Evolutionary conservation across 2,329 filamentous ascomycete species (phyloP).

Genomic region (Basipetospora chlamydospora): DNA sequence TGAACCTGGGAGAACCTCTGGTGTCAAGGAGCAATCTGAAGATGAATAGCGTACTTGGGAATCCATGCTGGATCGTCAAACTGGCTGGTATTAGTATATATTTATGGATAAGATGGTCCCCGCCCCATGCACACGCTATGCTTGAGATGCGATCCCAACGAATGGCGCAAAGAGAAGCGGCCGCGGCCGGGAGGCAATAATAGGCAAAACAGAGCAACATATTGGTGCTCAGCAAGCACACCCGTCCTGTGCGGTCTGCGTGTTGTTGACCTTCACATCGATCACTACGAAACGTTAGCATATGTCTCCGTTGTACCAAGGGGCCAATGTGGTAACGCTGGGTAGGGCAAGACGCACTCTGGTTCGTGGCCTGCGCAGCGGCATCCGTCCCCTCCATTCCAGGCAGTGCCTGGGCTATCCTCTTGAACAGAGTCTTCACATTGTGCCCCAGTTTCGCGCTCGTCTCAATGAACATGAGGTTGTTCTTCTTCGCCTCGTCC

Average conservation of each 20-base stretch:
- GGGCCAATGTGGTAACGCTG: too few relatives aligned
- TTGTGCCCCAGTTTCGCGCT: conserved; percentile 97
- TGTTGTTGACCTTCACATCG: conserved; percentile 73
- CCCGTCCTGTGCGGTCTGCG: conserved; percentile 55
- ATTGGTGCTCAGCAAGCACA: conserved; percentile 47
- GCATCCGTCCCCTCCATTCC: conserved; percentile 91
- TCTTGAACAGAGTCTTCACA: conserved; percentile 92
- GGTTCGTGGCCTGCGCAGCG: conserved; percentile 54
- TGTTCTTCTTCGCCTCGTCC: conserved; percentile 95
- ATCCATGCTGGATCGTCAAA: too few relatives aligned
- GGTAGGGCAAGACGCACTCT: conserved; percentile 48
- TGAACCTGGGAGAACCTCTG: too few relatives aligned
- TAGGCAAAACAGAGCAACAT: not conserved
- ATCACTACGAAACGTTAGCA: conserved; percentile 50
- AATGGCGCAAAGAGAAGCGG: too few relatives aligned
- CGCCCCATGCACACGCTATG: conserved; percentile 7
- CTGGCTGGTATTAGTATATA: conserved; percentile 7
- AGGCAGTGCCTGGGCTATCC: conserved; percentile 93
- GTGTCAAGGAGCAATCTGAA: too few relatives aligned
- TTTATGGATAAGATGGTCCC: conserved; percentile 7
- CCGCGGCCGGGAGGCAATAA: too few relatives aligned
- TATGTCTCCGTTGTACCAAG: too few relatives aligned
- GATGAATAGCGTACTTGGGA: too few relatives aligned
- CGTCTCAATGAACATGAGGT: conserved; percentile 97
- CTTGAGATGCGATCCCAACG: conserved; percentile 5